Evolutionary conservation across 306 rosid genomes (phyloP).

Genomic region (Morella rubra): DNA sequence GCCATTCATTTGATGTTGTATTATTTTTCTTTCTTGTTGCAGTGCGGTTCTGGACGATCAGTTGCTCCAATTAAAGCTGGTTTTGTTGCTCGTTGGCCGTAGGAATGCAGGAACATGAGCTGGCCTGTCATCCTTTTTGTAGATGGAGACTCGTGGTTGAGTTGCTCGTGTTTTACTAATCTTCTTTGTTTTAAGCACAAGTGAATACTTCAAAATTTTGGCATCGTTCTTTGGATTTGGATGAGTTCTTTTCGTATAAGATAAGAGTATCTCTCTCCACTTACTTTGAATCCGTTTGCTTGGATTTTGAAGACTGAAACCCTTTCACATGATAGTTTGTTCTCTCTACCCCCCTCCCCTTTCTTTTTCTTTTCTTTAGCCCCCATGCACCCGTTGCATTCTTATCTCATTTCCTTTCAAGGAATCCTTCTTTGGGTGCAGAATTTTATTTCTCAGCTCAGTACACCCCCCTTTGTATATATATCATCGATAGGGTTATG

Average conservation of each 20-base stretch:
- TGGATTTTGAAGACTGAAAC: not conserved
- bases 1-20: not conserved
- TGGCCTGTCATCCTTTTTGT: not conserved
- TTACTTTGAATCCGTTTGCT: not conserved
- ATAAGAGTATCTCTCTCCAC: not conserved
- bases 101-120: constrained; percentile 70
- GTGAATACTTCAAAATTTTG: too few species aligned
- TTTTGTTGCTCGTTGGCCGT: constrained; percentile 95
- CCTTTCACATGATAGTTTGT: not conserved
- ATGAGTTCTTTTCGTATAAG: not conserved
- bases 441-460: not conserved
- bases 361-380: not conserved
- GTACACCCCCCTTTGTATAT: not conserved
- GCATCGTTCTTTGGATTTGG: too few species aligned
- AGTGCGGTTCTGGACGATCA: constrained; percentile 94
- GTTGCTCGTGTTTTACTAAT: constrained; percentile 2
- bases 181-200: not conserved
- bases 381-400: not conserved
- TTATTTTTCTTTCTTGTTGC: constrained; percentile 23
- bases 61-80: constrained; percentile 98
- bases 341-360: not conserved
- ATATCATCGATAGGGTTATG: too few species aligned
- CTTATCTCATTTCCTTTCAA: not conserved
- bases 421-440: not conserved
- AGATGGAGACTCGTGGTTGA: constrained; percentile 2